Conservation (phyloP, 2,329 filamentous ascomycete genomes). For the Botrytis cinerea region DNA sequence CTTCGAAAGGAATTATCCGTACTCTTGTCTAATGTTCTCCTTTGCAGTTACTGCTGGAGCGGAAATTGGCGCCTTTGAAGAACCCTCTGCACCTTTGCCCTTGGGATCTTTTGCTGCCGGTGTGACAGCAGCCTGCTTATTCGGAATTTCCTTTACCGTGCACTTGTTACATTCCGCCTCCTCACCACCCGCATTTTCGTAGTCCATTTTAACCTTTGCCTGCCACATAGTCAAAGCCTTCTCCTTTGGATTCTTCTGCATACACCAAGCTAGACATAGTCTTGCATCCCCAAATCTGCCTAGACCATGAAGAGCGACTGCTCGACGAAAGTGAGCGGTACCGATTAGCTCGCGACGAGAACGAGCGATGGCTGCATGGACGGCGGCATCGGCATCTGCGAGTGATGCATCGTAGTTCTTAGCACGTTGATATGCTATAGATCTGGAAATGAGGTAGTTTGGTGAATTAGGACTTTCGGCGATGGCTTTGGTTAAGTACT, state of each 20-base stretch:
- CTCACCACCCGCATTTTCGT: slow-evolving; percentile 50
- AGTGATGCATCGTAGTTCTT: slow-evolving; percentile 65
- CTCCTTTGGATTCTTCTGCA: slow-evolving; percentile 54
- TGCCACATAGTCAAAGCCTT: slow-evolving; percentile 59
- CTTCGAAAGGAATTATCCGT: background rate
- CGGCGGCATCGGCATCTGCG: slow-evolving; percentile 67
- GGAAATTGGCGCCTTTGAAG: slow-evolving; percentile 12
- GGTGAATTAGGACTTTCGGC: slow-evolving; percentile 67
- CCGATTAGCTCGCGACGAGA: slow-evolving; percentile 74
- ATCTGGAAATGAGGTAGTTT: slow-evolving; percentile 78
- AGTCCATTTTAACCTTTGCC: slow-evolving; percentile 54
- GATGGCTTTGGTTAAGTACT: slow-evolving; percentile 68
- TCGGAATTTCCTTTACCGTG: slow-evolving; percentile 56
- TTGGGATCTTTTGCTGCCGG: background rate
- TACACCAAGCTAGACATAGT: slow-evolving; percentile 63
- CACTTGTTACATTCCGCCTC: slow-evolving; percentile 50
- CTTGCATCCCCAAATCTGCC: slow-evolving; percentile 74
- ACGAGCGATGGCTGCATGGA: slow-evolving; percentile 63
- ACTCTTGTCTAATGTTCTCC: slow-evolving; percentile 64
- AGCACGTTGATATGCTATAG: slow-evolving; percentile 72
- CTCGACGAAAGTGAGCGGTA: slow-evolving; percentile 80
- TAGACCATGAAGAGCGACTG: slow-evolving; percentile 70
- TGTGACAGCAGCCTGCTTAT: slow-evolving; percentile 27
- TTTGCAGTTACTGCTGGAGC: slow-evolving; percentile 46
- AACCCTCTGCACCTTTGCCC: slow-evolving; percentile 5